Conservation (phyloP, 129 eudicot species). For the Kitagawia praeruptora region DNA sequence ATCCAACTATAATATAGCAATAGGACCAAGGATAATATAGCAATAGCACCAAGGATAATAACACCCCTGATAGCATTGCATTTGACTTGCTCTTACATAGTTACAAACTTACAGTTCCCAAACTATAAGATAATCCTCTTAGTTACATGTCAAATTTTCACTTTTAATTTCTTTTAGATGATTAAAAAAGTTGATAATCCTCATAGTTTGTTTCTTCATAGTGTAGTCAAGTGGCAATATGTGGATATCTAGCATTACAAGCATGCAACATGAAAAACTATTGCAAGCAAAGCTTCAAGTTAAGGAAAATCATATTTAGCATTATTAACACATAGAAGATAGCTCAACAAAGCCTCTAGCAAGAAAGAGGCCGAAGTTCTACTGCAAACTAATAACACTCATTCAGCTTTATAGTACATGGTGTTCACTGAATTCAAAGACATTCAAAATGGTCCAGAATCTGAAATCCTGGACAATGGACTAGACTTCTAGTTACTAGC, state of each 20-base stretch:
- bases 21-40: too few relatives aligned
- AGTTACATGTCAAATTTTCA: too few relatives aligned
- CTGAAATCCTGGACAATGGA: background rate
- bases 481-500: background rate
- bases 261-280: background rate
- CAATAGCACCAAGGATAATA: too few relatives aligned
- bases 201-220: too few relatives aligned
- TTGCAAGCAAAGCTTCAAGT: background rate
- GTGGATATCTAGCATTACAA: background rate
- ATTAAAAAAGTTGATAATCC: too few relatives aligned
- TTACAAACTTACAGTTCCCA: too few relatives aligned
- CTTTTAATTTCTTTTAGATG: too few relatives aligned
- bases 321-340: background rate
- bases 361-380: background rate
- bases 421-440: background rate
- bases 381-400: background rate
- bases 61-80: too few relatives aligned
- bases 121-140: too few relatives aligned
- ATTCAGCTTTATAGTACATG: background rate
- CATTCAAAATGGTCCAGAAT: background rate
- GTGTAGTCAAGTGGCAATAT: too few relatives aligned
- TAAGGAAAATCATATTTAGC: background rate
- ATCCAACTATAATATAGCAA: too few relatives aligned
- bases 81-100: too few relatives aligned
- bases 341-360: background rate